Evolutionary conservation across 2,329 filamentous ascomycete genomes (phyloP), one percentile per base, ranked within the genome.

Genomic region (Berkeleyomyces basicola): DNA sequence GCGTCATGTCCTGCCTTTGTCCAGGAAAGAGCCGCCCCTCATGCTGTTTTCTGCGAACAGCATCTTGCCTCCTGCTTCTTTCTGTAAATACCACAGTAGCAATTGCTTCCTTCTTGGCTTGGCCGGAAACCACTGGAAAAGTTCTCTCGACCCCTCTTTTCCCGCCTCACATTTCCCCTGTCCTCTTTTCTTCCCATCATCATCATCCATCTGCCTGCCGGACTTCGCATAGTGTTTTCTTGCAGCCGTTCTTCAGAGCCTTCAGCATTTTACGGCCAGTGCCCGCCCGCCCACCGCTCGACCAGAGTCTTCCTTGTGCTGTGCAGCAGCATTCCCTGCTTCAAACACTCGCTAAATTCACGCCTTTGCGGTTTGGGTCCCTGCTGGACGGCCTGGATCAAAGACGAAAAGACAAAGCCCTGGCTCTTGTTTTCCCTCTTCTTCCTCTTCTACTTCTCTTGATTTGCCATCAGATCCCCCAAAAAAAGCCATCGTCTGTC

Each of bases 281-380:
- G 49, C 49, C 23, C 49, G 49, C 49, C 23, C 49, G 23, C 49
- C 49, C 49, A 11, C 49, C 31, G 49, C 23, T 53, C 23, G 57
- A 43, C 57, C 33, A 44, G 55, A 40, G 10, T 53, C 11, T 53
- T 23, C 49, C 49, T 53, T 53, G 44, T 47, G 44, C 44, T 47
- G 49, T 53, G 49, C 49, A 53, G 49, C 49, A 33, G 49, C 49
- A 53, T 53, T 53, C 49, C 49, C 57, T 36, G 43, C 57, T 46
- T 59, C 40, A 59, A 59, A 59, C 57, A 59, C 43, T 44, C 57
- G 57, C 57, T 59, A 59, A 33, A 46, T 36, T 40, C 57, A 59
- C 57, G 37, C 57, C 57, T 59, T 42, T 59, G 40, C 55, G 16
- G 47, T 16, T 51, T 36, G 16, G n/a, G 16, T 36, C 55, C 57